Evolutionary conservation across 2,329 filamentous ascomycete species (phyloP).

Genomic region (Metarhizium rileyi): DNA sequence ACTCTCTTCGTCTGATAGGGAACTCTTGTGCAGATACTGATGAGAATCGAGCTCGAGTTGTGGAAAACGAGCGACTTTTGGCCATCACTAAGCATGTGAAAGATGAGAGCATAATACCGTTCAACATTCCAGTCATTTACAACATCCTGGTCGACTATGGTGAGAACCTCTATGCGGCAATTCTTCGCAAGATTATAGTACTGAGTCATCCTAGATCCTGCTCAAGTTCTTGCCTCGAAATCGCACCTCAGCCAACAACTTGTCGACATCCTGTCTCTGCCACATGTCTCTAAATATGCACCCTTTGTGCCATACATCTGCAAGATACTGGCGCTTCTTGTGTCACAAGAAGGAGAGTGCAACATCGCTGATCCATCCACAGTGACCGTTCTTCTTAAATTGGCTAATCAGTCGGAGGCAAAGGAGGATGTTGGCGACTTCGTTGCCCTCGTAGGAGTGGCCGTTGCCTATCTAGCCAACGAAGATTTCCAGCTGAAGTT

Average conservation of each 20-base stretch:
- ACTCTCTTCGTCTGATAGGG: slow-evolving; percentile 47
- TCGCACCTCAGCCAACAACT: slow-evolving; percentile 40
- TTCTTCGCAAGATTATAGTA: neutral
- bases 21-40: slow-evolving; percentile 57
- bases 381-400: slow-evolving; percentile 37
- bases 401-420: slow-evolving; percentile 32
- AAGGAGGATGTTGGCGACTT: slow-evolving; percentile 45
- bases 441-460: slow-evolving; percentile 38
- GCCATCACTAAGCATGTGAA: slow-evolving; percentile 38
- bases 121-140: slow-evolving; percentile 49
- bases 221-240: slow-evolving; percentile 45
- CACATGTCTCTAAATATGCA: slow-evolving; percentile 30
- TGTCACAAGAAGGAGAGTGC: slow-evolving; percentile 40
- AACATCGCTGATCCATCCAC: slow-evolving; percentile 34
- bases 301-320: slow-evolving; percentile 42
- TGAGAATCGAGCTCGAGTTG: slow-evolving; percentile 47
- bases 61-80: slow-evolving; percentile 37
- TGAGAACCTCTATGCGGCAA: slow-evolving; percentile 20
- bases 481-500: slow-evolving; percentile 40
- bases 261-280: slow-evolving; percentile 37
- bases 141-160: slow-evolving; percentile 56
- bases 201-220: slow-evolving; percentile 36
- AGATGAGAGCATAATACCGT: slow-evolving; percentile 37
- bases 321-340: slow-evolving; percentile 46
- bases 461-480: slow-evolving; percentile 46